These are phyloP conservation scores for Dactylellina sp. DNA, from an alignment of 2,329 filamentous ascomycete species.

Conservation along the genomic window DNA sequence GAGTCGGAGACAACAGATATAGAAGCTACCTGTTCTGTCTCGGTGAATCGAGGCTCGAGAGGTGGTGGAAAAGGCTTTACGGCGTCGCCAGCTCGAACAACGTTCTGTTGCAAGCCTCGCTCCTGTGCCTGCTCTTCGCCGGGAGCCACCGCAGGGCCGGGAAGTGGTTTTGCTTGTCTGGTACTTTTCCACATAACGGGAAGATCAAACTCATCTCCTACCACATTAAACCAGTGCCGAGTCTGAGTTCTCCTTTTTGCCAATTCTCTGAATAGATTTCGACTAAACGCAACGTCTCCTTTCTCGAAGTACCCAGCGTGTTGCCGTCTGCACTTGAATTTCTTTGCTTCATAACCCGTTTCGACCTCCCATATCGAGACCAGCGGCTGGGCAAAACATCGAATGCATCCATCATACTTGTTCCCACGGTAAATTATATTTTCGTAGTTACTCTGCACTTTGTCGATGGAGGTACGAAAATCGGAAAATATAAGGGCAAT, in stretches of 20 bases:
- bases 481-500: no score
- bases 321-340: background rate
- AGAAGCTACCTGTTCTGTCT: no score
- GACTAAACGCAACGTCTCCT: background rate
- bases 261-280: background rate
- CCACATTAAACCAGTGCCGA: background rate
- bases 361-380: background rate
- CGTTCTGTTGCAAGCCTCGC: no score
- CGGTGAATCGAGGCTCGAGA: no score
- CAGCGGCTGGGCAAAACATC: background rate
- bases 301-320: background rate
- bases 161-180: background rate
- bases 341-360: background rate
- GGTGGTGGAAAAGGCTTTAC: no score
- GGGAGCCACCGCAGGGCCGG: no score
- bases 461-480: background rate
- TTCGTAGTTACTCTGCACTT: background rate
- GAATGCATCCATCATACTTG: conserved; percentile 7
- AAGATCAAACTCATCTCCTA: background rate
- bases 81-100: no score
- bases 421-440: background rate
- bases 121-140: no score
- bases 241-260: background rate
- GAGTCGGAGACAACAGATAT: no score
- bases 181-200: background rate